These are phyloP conservation scores for Mediolabrus comicus DNA, from an alignment of 108 stramenopile species.

Conservation along the genomic window DNA sequence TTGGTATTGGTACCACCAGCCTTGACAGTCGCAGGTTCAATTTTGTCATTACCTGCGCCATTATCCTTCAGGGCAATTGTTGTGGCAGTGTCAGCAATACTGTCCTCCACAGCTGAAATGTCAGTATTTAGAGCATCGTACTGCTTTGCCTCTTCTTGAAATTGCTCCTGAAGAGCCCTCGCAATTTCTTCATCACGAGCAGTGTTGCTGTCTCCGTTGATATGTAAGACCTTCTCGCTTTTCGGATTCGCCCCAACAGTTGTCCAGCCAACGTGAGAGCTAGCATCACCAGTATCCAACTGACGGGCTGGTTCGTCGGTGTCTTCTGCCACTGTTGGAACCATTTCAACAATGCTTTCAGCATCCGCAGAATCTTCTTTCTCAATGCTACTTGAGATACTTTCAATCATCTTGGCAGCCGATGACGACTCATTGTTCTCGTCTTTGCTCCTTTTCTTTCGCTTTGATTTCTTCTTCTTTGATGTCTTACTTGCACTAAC, in stretches of 20 bases:
- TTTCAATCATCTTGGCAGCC: neutral
- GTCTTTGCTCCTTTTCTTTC: conserved; percentile 47
- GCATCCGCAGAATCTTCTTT: neutral
- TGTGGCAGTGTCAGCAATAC: neutral
- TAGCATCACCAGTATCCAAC: neutral
- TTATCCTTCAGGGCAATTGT: neutral
- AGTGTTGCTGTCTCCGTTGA: neutral
- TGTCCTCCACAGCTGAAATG: neutral
- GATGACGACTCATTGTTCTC: conserved; percentile 24
- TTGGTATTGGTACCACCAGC: too few species aligned
- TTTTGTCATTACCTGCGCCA: too few species aligned
- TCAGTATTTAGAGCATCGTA: neutral
- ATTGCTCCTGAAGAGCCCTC: neutral
- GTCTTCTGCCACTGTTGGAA: neutral
- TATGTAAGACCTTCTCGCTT: neutral
- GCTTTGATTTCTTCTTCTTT: conserved; percentile 42
- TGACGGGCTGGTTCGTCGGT: neutral
- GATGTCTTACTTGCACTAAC: conserved; percentile 3
- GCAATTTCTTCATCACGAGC: neutral
- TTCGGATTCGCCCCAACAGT: neutral
- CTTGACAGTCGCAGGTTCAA: too few species aligned
- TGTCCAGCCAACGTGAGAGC: neutral
- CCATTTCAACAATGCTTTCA: neutral
- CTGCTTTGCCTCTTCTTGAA: neutral
- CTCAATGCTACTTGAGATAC: neutral